phyloP scores from a whole-genome alignment of 2,329 filamentous ascomycete species.

The Paecilomyces formosus region DNA sequence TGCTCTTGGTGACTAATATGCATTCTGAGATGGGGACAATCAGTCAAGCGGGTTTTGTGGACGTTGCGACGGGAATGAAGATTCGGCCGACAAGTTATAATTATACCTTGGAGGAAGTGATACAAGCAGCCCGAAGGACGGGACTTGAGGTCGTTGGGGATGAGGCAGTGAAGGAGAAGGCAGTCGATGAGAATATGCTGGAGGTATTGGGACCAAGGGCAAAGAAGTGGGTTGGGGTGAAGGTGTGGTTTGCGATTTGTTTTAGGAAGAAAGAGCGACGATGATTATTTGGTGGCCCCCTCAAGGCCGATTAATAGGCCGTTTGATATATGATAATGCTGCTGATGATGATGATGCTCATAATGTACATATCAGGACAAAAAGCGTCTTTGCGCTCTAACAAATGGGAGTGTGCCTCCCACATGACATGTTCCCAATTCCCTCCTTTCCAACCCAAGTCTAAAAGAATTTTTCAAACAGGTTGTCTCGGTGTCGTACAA shows the following conservation, averaged over 20 bases:
- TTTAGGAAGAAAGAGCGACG: constrained; percentile 28
- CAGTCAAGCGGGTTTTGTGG: constrained; percentile 56
- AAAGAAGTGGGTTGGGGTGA: constrained; percentile 55
- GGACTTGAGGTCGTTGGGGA: constrained; percentile 39
- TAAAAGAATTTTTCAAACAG: constrained; percentile 48
- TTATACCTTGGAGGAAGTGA: constrained; percentile 46
- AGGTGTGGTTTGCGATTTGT: constrained; percentile 47
- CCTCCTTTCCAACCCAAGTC: constrained; percentile 3
- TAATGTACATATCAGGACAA: constrained; percentile 5
- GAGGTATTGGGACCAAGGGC: constrained; percentile 53
- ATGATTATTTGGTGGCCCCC: neutral
- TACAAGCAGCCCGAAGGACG: constrained; percentile 40
- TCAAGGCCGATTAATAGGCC: neutral
- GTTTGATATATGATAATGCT: neutral
- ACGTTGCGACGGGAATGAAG: constrained; percentile 46
- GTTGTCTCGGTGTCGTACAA: constrained; percentile 59
- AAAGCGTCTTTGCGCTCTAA: neutral
- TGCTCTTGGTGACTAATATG: constrained; percentile 60
- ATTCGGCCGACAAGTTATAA: constrained; percentile 53
- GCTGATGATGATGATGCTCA: neutral
- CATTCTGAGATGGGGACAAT: constrained; percentile 55
- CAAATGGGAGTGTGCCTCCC: neutral
- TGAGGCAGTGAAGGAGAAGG: constrained; percentile 32
- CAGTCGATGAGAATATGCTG: constrained; percentile 48
- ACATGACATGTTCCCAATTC: neutral